A percentile compares a stretch with the other conserved stretches of the same genome.
These are phyloP conservation scores for Lasiosphaeriaceae sp. DNA, from an alignment of 495 filamentous ascomycete species.

Conservation along the genomic window DNA sequence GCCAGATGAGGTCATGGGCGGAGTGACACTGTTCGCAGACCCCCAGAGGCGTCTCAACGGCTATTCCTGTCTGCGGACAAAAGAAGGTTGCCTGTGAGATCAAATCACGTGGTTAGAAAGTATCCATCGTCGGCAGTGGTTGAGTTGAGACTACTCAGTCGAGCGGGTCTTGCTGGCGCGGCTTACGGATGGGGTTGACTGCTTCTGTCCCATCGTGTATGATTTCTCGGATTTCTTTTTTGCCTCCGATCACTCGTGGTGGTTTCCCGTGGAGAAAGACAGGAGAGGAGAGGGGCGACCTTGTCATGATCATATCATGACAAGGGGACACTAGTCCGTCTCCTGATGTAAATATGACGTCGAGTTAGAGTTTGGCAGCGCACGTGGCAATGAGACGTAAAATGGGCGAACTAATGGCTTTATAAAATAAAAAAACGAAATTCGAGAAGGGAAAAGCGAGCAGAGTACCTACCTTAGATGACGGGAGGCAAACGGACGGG, in stretches of 20 bases:
- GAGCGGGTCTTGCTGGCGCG: no score
- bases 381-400: neutral
- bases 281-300: neutral
- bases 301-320: neutral
- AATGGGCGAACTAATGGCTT: neutral
- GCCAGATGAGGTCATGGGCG: conserved; percentile 32
- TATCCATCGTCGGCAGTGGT: no score
- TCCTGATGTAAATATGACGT: neutral
- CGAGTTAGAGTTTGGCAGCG: neutral
- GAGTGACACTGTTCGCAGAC: conserved; percentile 26
- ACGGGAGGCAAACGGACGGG: neutral
- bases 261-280: no score
- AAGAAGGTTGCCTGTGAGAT: conserved; percentile 18
- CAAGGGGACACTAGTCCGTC: neutral
- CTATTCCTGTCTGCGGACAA: conserved; percentile 27
- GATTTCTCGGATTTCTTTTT: neutral
- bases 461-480: neutral
- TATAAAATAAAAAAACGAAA: neutral
- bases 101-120: neutral
- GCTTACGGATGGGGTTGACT: conserved; percentile 1
- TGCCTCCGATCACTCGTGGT: no score
- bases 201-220: conserved; percentile 12
- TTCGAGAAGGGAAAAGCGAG: neutral
- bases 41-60: conserved; percentile 21
- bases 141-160: neutral